Percentiles rank a stretch among this genome's conserved stretches.
Evolutionary conservation across 2,329 filamentous ascomycete genomes (phyloP).

Genomic region (Aciculosporium take): DNA sequence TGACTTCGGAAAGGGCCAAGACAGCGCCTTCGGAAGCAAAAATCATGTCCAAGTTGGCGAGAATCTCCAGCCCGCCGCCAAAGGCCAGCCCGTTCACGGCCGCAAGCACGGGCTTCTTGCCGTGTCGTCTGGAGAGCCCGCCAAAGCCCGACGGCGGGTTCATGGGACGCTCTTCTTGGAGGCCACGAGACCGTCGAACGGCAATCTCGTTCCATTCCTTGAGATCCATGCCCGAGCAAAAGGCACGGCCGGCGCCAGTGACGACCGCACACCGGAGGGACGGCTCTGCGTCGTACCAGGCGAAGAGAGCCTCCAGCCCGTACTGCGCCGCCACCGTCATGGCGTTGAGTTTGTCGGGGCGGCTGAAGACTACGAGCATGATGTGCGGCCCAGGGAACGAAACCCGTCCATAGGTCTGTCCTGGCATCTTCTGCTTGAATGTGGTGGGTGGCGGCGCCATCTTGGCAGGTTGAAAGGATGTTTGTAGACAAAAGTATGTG

Average conservation of each 20-base stretch:
- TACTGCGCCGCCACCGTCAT: conserved; percentile 35
- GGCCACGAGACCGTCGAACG: conserved; percentile 8
- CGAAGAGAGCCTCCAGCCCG: conserved; percentile 34
- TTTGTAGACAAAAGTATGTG: not conserved
- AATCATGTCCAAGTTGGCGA: conserved; percentile 58
- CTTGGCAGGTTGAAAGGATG: not conserved
- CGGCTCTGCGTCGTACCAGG: conserved; percentile 50
- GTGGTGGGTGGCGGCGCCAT: not conserved
- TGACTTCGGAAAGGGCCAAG: conserved; percentile 60
- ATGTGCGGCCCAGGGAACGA: conserved; percentile 10
- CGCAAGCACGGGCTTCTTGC: conserved; percentile 62
- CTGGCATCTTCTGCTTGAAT: conserved; percentile 1
- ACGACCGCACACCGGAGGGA: conserved; percentile 46
- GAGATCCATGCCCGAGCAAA: conserved; percentile 55
- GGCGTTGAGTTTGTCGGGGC: conserved; percentile 43
- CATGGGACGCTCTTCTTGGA: conserved; percentile 7
- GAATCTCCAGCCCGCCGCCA: conserved; percentile 66
- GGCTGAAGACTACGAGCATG: conserved; percentile 42
- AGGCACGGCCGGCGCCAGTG: conserved; percentile 48
- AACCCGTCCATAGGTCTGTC: conserved; percentile 24
- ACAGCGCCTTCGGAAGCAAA: conserved; percentile 42
- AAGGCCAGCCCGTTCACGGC: conserved; percentile 64
- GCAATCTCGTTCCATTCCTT: conserved; percentile 45
- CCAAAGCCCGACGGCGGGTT: conserved; percentile 43
- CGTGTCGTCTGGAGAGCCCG: conserved; percentile 48